A percentile compares a stretch with the other conserved stretches of the same genome.
These are phyloP conservation scores for Solanum clarkiae DNA, from an alignment of 257 asterid species.

Conservation along the genomic window DNA sequence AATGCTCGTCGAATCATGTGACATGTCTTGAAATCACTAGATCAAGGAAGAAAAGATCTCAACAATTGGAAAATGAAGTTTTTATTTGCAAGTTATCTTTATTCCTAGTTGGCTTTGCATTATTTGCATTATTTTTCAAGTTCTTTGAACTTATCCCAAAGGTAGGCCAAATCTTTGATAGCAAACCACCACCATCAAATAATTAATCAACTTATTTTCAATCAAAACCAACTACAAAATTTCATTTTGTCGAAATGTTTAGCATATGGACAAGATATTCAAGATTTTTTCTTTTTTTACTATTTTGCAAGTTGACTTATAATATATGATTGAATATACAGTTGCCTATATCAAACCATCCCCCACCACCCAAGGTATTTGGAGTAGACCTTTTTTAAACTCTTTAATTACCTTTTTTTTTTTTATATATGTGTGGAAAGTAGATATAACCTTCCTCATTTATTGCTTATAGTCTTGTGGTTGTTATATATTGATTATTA, in stretches of 20 bases:
- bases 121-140: not conserved
- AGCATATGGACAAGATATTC: not conserved
- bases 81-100: not conserved
- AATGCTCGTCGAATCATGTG: not conserved
- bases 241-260: not conserved
- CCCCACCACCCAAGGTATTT: not conserved
- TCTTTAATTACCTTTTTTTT: not conserved
- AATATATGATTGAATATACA: not conserved
- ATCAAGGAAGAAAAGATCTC: not conserved
- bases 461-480: not conserved
- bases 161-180: constrained; percentile 12
- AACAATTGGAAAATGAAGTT: not conserved
- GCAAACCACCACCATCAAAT: not conserved
- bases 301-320: not conserved
- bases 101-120: not conserved
- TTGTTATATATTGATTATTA: not conserved
- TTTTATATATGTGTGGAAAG: not conserved
- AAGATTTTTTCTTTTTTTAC: not conserved
- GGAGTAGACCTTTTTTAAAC: not conserved
- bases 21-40: not conserved
- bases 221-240: not conserved
- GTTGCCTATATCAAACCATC: not conserved
- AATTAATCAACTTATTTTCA: not conserved
- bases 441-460: not conserved
- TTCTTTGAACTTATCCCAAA: not conserved